These are phyloP conservation scores for Colletotrichum musae DNA, from an alignment of 2,329 filamentous ascomycete genomes.

Conservation along the genomic window DNA sequence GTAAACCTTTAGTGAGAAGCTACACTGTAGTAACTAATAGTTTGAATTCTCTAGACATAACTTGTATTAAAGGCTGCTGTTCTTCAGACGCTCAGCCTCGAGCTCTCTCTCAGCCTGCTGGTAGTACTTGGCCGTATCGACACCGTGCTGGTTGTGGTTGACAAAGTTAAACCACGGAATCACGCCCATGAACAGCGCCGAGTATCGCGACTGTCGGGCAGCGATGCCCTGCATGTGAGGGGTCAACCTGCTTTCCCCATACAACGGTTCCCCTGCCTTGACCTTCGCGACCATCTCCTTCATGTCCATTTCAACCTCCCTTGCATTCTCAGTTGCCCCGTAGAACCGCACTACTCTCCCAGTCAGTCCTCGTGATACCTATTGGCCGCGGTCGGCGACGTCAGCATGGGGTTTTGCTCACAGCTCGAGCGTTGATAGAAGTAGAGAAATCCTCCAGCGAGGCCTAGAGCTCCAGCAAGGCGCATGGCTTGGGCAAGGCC, in stretches of 20 bases:
- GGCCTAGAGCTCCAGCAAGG: conserved; percentile 79
- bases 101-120: conserved; percentile 94
- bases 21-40: too few relatives aligned
- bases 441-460: conserved; percentile 84
- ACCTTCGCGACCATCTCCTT: conserved; percentile 97
- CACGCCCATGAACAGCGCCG: conserved; percentile 84
- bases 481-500: conserved; percentile 89
- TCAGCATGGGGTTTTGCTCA: conserved; percentile 63
- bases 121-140: conserved; percentile 99
- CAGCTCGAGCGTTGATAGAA: conserved; percentile 88
- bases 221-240: conserved; percentile 96
- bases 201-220: conserved; percentile 92
- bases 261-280: conserved; percentile 90
- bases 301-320: conserved; percentile 97
- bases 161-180: conserved; percentile 99
- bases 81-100: conserved; percentile 76
- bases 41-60: too few relatives aligned
- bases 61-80: not conserved
- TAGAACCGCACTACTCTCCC: conserved; percentile 85
- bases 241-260: conserved; percentile 83
- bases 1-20: too few relatives aligned
- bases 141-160: conserved; percentile 95
- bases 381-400: not conserved
- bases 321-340: conserved; percentile 91
- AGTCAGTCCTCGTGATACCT: not conserved